Evolutionary conservation across 192 early-diverging fungal genomes (phyloP).

Genomic region (Paraglomus occultum): DNA sequence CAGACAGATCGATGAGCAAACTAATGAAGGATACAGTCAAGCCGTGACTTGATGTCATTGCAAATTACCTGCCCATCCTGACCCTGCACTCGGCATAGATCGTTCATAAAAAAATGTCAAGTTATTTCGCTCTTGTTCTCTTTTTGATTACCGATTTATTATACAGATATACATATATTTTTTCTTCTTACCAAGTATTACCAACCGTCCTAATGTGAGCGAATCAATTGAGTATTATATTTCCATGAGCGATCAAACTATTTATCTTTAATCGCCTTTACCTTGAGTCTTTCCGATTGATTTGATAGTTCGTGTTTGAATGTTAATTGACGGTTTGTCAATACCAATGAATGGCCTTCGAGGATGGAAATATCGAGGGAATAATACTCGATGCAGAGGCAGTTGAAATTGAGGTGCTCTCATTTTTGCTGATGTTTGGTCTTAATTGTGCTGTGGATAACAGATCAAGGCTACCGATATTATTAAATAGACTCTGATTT

Average conservation of each 20-base stretch:
- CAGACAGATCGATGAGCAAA: constrained; percentile 19
- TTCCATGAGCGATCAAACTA: not conserved
- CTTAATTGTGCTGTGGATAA: too few species aligned
- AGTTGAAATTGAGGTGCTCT: too few species aligned
- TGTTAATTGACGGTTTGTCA: too few species aligned
- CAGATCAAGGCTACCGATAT: too few species aligned
- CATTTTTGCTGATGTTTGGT: too few species aligned
- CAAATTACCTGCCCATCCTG: constrained; percentile 54
- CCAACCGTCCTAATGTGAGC: constrained; percentile 28
- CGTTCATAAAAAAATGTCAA: constrained; percentile 9
- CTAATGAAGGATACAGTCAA: not conserved
- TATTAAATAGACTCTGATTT: too few species aligned
- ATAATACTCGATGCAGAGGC: too few species aligned
- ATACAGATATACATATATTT: not conserved
- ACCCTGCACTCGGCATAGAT: constrained; percentile 49
- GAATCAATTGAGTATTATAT: constrained; percentile 1
- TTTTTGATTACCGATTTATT: not conserved
- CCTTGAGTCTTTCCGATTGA: constrained; percentile 46
- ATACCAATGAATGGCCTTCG: too few species aligned
- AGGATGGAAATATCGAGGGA: too few species aligned
- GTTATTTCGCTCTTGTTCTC: too few species aligned
- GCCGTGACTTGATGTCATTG: not conserved
- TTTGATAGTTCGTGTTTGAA: constrained; percentile 5
- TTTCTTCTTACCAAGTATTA: constrained; percentile 35
- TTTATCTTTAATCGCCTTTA: constrained; percentile 24